Evolutionary conservation across 2,329 filamentous ascomycete species (phyloP), one percentile per base, ranked within the genome.

Genomic region (Akanthomyces muscarius): DNA sequence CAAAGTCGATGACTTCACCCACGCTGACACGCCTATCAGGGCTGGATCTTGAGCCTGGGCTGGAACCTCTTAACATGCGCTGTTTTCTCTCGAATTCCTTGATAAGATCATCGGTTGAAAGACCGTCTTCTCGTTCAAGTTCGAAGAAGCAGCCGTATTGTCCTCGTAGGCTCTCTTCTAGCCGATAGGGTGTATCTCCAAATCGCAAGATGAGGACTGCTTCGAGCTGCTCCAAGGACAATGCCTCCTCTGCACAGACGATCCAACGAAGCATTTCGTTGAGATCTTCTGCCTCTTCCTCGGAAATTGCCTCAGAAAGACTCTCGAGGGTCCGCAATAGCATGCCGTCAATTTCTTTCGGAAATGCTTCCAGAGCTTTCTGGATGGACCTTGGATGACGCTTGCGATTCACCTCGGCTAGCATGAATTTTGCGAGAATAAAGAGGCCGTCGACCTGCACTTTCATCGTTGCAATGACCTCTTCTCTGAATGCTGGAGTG

Each of bases 351-450:
- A 77, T 77, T 65, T 78, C 74, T 38, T 73, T 76, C 11, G 80
- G 79, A 45, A 81, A 82, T 0, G 73, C 71, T 23, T 76, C 71
- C 0, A 85, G 68, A 48, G 77, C 77, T 23, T 79, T 74, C 5
- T 78, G 74, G 1, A 76, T 82, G 0, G 78, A 78, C 7, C 75
- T 73, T 0, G 79, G 77, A 50, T 81, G 80, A 3, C 75, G 72
- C 62, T 81, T 76, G 38, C 77, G 76, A 25, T 74, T 76, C 3
- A 82, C 71, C 55, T 84, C 81, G 5, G 77, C 77, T 3, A 84
- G 62, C 80, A 82, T 82, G 51, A 81, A 77, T 62, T 81, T 78
- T 53, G 80, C 80, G 52, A 80, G 73, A 23, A 82, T 79, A 65
- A 82, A 82, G 21, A 82, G 74, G 0, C 80, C 80, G 23, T 80